These are phyloP conservation scores for Cercospora nicotianae DNA, from an alignment of 2,329 filamentous ascomycete species.

Conservation along the genomic window DNA sequence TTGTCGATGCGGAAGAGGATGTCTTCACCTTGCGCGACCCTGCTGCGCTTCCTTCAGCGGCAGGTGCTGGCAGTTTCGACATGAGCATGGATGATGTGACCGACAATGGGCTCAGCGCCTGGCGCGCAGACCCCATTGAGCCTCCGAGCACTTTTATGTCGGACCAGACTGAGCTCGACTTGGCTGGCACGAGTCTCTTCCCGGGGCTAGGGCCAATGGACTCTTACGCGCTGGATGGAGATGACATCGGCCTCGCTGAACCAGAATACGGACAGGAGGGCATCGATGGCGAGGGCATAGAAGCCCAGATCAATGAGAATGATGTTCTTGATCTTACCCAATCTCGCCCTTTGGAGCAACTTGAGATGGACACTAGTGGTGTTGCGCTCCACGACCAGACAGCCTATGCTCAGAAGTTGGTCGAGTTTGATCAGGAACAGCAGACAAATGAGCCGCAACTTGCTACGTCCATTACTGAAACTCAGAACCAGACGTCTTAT, in stretches of 20 bases:
- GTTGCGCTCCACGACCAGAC: not conserved
- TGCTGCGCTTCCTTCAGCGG: not conserved
- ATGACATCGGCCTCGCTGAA: not conserved
- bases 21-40: not conserved
- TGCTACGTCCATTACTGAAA: not conserved
- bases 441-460: not conserved
- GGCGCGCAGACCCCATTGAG: not conserved
- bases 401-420: too few species aligned
- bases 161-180: not conserved
- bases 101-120: not conserved
- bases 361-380: not conserved
- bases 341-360: not conserved
- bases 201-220: not conserved
- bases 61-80: not conserved
- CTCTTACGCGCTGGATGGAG: not conserved
- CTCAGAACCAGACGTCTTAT: not conserved
- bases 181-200: not conserved
- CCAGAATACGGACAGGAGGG: conserved; percentile 8
- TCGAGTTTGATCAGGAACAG: not conserved
- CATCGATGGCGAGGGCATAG: not conserved
- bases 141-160: not conserved
- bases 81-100: not conserved
- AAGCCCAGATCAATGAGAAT: not conserved
- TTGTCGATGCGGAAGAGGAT: conserved; percentile 27
- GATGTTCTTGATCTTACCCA: not conserved